Evolutionary conservation across 2,329 filamentous ascomycete species (phyloP).

Genomic region (Macrophomina tecta): DNA sequence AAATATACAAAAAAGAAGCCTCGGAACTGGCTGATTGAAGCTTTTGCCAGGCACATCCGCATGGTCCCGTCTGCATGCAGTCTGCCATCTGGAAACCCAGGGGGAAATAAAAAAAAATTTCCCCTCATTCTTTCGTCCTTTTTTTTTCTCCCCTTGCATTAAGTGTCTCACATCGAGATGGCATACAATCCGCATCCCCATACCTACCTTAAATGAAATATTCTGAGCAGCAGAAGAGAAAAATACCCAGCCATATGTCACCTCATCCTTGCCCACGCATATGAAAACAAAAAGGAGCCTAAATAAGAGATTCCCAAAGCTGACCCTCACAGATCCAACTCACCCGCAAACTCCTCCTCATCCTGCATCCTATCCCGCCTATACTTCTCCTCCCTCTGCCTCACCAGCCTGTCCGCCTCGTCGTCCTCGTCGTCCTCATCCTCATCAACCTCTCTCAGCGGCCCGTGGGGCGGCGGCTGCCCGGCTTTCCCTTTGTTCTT

Average conservation of each 20-base stretch:
- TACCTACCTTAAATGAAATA: background rate
- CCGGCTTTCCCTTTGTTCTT: background rate
- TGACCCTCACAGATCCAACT: conserved; percentile 11
- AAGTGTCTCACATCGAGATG: background rate
- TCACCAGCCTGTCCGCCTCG: conserved; percentile 2
- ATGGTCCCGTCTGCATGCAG: background rate
- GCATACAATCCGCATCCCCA: background rate
- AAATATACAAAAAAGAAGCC: background rate
- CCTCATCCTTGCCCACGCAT: background rate
- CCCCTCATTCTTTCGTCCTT: background rate
- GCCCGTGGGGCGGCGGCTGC: background rate
- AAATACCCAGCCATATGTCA: background rate
- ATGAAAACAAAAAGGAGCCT: background rate
- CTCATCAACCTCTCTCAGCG: conserved; percentile 8
- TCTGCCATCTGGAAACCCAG: background rate
- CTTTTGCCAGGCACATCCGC: background rate
- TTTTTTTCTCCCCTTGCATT: background rate
- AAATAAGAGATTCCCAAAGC: no score
- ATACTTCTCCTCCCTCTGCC: conserved; percentile 8
- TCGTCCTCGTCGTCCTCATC: background rate
- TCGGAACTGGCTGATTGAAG: background rate
- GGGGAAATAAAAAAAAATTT: background rate
- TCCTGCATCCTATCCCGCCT: conserved; percentile 2
- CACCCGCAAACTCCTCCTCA: conserved; percentile 20
- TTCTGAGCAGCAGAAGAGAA: background rate